These are phyloP conservation scores for Xylaria sp. DNA, from an alignment of 2,329 filamentous ascomycete species.

Conservation along the genomic window DNA sequence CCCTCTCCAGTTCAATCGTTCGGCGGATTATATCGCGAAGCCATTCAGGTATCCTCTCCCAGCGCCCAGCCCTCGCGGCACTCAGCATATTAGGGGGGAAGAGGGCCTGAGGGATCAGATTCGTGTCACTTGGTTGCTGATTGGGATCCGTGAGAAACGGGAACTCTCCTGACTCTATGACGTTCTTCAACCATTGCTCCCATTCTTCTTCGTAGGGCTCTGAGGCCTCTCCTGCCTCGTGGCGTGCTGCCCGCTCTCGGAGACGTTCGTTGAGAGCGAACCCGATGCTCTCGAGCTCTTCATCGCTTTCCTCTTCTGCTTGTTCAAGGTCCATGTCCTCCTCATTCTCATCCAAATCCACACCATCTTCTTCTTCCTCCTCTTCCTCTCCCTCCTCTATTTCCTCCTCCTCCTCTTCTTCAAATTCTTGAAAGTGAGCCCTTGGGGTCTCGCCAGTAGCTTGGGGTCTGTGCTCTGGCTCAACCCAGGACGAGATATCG, in stretches of 20 bases:
- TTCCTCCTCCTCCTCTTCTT: constrained; percentile 33
- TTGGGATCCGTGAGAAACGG: constrained; percentile 60
- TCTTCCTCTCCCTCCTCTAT: background rate
- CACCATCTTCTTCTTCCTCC: constrained; percentile 9
- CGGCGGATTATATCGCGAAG: constrained; percentile 64
- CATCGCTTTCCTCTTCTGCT: constrained; percentile 67
- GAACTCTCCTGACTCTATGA: constrained; percentile 70
- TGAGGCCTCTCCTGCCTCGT: constrained; percentile 68
- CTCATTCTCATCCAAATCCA: constrained; percentile 13
- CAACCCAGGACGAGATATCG: constrained; percentile 72
- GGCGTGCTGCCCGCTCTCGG: constrained; percentile 70
- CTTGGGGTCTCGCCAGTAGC: constrained; percentile 37
- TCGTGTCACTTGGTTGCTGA: constrained; percentile 51
- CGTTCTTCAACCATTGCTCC: constrained; percentile 80
- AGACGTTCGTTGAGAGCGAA: constrained; percentile 72
- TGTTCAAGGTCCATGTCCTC: constrained; percentile 62
- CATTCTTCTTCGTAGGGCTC: constrained; percentile 75
- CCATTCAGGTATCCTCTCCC: constrained; percentile 67
- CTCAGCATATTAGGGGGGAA: constrained; percentile 64
- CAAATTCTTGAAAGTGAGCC: constrained; percentile 50
- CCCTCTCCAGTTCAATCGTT: constrained; percentile 55
- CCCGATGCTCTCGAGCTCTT: constrained; percentile 68
- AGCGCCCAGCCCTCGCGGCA: constrained; percentile 66
- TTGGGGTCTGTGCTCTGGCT: constrained; percentile 54
- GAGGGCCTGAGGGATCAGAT: constrained; percentile 51